Base-by-base conservation (phyloP, 1,284 basidiomycete genomes). In the Schizophyllum commune region DNA sequence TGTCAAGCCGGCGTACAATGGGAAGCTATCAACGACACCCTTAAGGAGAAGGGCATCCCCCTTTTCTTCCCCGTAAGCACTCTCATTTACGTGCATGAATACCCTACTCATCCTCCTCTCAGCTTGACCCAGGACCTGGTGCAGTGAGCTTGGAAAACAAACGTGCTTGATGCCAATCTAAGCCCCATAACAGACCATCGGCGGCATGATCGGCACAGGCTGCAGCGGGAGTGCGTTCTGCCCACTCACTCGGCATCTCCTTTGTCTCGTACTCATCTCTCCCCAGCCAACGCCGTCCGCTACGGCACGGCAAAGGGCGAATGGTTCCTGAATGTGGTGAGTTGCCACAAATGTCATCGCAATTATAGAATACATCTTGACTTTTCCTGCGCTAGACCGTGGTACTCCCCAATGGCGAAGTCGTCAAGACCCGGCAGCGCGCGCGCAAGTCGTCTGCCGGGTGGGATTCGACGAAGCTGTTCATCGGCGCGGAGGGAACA, bases 1-100 rank as follows among this genome's bases (percentile, higher is more conserved):
- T 91, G 89, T 62, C 92, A 94, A 73, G 77, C 93, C 51, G 95
- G 94, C 5, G 82, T 89, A 33, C 82, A 85, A 47, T 98, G 94
- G 92, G 92, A 96, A 70, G 90, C 91, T 60, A 83, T 98, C 61
- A 98, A 98, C 69, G 77, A 78, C 20, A 77, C 83, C 8, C 79
- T 97, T 20, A 84, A 83, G 64, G 83, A 86, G 22, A 80, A 85
- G 67, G 88, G 80, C 1, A 85, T 87, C 60, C 82, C 85, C 0
- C 71, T 89, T 7, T 89, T 89, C 71, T 89, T 89, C 67, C 88
- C 87, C 13, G 87, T 88, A 68, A 68, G 80, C 66, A 34, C 34
- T 53, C 47, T 15, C 21, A 8, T 51, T 56, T 33, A 27, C 32
- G 20, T n/a, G 19, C 33, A 33, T 39, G 20, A 5, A 58, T 33